Percentiles rank a stretch among this genome's conserved stretches.
These are phyloP conservation scores for Eucalyptus decipiens DNA, from an alignment of 345 rosid species.

Conservation along the genomic window DNA sequence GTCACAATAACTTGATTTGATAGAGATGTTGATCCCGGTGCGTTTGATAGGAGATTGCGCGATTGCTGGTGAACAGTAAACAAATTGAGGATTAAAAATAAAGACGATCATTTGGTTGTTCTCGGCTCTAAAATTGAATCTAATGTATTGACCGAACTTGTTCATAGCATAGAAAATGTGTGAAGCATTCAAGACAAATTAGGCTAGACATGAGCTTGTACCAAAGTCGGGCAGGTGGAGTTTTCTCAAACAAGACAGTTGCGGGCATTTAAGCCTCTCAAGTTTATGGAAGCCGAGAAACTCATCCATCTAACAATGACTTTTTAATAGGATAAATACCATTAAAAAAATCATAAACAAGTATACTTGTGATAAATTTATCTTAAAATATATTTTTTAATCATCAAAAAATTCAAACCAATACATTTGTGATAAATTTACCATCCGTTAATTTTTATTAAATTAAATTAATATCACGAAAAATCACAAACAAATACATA, in stretches of 20 bases:
- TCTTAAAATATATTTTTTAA: fast-evolving
- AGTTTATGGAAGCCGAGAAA: fast-evolving
- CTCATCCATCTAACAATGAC: fast-evolving
- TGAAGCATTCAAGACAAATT: not conserved
- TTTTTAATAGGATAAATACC: not conserved
- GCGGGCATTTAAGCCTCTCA: fast-evolving
- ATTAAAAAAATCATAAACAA: fast-evolving
- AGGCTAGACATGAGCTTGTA: fast-evolving
- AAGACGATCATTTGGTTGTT: not conserved
- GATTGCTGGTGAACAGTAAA: not conserved
- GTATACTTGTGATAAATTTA: too few species aligned
- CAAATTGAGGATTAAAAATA: not conserved
- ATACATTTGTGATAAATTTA: too few species aligned
- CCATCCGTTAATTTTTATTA: fast-evolving
- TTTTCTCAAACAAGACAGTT: fast-evolving
- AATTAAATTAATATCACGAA: too few species aligned
- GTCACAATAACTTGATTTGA: not conserved
- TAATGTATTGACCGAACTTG: too few species aligned
- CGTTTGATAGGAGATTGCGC: not conserved
- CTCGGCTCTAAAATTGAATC: fast-evolving
- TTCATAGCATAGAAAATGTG: not conserved
- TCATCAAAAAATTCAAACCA: fast-evolving
- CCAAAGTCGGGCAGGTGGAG: fast-evolving
- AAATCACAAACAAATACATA: too few species aligned
- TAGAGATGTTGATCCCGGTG: fast-evolving